Evolutionary conservation across 257 asterid genomes (phyloP).

Genomic region (Salvia rosmarinus): DNA sequence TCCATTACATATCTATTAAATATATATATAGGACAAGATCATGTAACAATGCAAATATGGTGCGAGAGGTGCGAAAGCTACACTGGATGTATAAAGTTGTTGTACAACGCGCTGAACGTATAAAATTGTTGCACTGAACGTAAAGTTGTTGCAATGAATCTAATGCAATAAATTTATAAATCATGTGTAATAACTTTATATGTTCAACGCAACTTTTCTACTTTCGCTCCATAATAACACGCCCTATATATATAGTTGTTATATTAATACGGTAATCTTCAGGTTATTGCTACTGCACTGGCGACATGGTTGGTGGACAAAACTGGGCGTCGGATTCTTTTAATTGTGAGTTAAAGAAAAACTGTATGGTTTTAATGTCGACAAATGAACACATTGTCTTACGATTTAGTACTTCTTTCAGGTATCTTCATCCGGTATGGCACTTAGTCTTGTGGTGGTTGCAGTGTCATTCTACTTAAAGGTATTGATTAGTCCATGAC

Average conservation of each 20-base stretch:
- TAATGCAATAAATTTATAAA: too few species aligned
- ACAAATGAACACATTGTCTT: slow-evolving; percentile 22
- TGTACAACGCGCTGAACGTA: too few species aligned
- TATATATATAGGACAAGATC: too few species aligned
- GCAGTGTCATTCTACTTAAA: slow-evolving; percentile 77
- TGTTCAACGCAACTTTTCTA: too few species aligned
- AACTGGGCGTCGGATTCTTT: slow-evolving; percentile 90
- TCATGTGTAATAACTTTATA: too few species aligned
- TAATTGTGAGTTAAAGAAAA: slow-evolving; percentile 61
- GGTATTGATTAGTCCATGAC: slow-evolving; percentile 51
- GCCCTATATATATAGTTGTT: neutral
- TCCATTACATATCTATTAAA: slow-evolving; percentile 8
- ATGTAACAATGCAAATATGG: too few species aligned
- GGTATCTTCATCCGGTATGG: slow-evolving; percentile 90
- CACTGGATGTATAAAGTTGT: too few species aligned
- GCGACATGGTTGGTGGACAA: slow-evolving; percentile 94
- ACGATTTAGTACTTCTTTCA: slow-evolving; percentile 38
- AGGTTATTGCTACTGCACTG: slow-evolving; percentile 95
- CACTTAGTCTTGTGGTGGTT: slow-evolving; percentile 79
- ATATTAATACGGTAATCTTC: slow-evolving; percentile 23
- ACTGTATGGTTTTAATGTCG: slow-evolving; percentile 5
- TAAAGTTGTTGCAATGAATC: too few species aligned
- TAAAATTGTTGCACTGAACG: too few species aligned
- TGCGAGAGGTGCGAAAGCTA: too few species aligned
- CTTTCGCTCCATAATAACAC: too few species aligned